Percentiles rank a stretch among this genome's conserved stretches.
phyloP scores from a whole-genome alignment of 495 filamentous ascomycete species.

The Delitschia confertaspora region DNA sequence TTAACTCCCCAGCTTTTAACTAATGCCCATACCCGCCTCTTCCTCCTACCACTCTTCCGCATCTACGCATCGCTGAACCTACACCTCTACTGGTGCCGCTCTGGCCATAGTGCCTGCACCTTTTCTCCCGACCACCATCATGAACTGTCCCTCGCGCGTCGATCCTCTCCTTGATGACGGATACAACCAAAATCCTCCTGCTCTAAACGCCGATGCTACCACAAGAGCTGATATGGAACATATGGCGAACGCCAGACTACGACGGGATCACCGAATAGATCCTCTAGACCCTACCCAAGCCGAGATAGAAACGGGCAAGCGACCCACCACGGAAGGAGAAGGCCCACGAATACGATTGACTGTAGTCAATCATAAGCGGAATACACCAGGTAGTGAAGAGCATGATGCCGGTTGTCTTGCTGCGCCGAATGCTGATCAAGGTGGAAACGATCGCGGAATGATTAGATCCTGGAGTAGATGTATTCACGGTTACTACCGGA shows the following conservation, averaged over 20 bases:
- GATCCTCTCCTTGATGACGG: constrained; percentile 42
- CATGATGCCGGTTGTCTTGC: not conserved
- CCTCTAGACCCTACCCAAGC: constrained; percentile 20
- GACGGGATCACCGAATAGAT: constrained; percentile 31
- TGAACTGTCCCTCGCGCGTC: constrained; percentile 50
- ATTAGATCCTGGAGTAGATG: not conserved
- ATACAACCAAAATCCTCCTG: constrained; percentile 50
- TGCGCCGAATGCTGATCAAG: not conserved
- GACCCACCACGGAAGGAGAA: constrained; percentile 5
- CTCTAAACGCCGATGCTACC: constrained; percentile 46
- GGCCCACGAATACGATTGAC: constrained; percentile 1
- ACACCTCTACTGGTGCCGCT: not conserved
- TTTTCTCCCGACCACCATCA: constrained; percentile 20
- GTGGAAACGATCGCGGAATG: not conserved
- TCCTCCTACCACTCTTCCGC: not conserved
- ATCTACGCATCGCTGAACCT: no score
- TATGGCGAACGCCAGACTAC: constrained; percentile 45
- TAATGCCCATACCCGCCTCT: not conserved
- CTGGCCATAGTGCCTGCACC: no score
- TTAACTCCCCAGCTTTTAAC: not conserved
- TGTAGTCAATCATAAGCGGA: constrained; percentile 18
- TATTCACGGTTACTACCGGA: constrained; percentile 24
- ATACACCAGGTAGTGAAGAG: constrained; percentile 14
- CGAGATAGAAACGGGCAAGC: constrained; percentile 14
- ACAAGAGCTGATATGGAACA: constrained; percentile 52